These are phyloP conservation scores for Symbiotaphrina buchneri DNA, from an alignment of 495 filamentous ascomycete genomes.

Conservation along the genomic window DNA sequence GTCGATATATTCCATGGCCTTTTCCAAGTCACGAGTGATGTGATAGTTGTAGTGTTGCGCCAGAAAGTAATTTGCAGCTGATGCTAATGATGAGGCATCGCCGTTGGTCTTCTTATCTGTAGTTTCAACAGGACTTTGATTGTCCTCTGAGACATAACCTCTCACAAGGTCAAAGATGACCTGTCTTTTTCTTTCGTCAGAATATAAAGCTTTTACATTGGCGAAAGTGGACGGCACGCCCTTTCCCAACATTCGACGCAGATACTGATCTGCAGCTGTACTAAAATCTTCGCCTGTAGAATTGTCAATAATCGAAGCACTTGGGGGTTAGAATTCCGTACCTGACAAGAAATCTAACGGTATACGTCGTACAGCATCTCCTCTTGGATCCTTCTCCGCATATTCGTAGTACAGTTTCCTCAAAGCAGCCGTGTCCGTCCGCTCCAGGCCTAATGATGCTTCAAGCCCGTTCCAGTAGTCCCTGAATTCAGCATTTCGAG, in stretches of 20 bases:
- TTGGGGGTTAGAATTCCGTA: constrained; percentile 7
- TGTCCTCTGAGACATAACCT: constrained; percentile 40
- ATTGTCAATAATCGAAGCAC: background rate
- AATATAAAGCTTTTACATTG: constrained; percentile 83
- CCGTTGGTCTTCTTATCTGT: constrained; percentile 20
- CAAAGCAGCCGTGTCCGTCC: constrained; percentile 35
- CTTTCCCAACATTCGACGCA: constrained; percentile 73
- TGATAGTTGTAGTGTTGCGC: constrained; percentile 93
- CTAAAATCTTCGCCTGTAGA: constrained; percentile 52
- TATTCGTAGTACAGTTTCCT: constrained; percentile 59
- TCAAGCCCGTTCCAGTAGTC: constrained; percentile 67
- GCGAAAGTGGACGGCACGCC: constrained; percentile 94
- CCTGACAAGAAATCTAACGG: constrained; percentile 79
- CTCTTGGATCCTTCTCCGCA: constrained; percentile 56
- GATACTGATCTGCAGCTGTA: constrained; percentile 54
- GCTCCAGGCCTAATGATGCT: constrained; percentile 36
- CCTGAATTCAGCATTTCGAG: constrained; percentile 71
- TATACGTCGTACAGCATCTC: constrained; percentile 67
- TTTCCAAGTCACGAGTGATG: constrained; percentile 58
- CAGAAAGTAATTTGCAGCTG: constrained; percentile 74
- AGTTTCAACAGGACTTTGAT: constrained; percentile 18
- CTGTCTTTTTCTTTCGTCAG: constrained; percentile 49
- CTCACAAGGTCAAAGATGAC: constrained; percentile 55
- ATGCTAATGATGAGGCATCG: constrained; percentile 39
- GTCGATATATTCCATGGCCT: constrained; percentile 67